These are phyloP conservation scores for Acacia concinna DNA, from an alignment of 331 rosid genomes.

Conservation along the genomic window DNA sequence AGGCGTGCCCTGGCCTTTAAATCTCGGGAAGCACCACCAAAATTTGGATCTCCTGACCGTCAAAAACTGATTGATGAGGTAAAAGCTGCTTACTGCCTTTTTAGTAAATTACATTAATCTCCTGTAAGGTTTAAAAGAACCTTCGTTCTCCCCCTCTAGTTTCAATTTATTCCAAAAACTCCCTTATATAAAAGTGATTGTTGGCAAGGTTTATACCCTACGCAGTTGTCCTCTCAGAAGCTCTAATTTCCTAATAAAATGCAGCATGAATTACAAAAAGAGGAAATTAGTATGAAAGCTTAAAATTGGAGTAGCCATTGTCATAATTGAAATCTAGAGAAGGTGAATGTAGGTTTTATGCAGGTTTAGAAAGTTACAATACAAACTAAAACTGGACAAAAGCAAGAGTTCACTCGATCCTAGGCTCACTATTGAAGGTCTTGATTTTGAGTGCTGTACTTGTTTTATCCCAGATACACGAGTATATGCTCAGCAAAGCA, in stretches of 20 bases:
- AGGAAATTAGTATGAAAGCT: neutral
- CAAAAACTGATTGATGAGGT: conserved; percentile 92
- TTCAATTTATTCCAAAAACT: neutral
- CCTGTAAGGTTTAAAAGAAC: neutral
- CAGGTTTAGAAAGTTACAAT: neutral
- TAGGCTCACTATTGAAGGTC: neutral
- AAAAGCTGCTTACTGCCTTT: neutral
- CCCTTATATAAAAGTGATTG: neutral
- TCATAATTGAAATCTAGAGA: no score
- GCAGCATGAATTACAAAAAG: neutral
- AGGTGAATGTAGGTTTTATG: neutral
- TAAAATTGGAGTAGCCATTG: neutral
- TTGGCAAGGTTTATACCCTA: neutral
- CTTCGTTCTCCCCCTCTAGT: neutral
- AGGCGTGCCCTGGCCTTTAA: conserved; percentile 75
- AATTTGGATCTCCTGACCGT: conserved; percentile 74
- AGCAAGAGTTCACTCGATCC: neutral
- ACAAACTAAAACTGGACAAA: no score
- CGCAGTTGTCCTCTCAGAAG: neutral
- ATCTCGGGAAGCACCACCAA: conserved; percentile 83
- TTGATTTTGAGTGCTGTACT: neutral
- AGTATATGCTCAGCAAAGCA: conserved; percentile 79
- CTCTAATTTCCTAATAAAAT: neutral
- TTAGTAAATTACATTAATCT: neutral
- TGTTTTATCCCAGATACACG: conserved; percentile 63